Conservation (phyloP, 306 rosid genomes). For the Medicago lupulina region DNA sequence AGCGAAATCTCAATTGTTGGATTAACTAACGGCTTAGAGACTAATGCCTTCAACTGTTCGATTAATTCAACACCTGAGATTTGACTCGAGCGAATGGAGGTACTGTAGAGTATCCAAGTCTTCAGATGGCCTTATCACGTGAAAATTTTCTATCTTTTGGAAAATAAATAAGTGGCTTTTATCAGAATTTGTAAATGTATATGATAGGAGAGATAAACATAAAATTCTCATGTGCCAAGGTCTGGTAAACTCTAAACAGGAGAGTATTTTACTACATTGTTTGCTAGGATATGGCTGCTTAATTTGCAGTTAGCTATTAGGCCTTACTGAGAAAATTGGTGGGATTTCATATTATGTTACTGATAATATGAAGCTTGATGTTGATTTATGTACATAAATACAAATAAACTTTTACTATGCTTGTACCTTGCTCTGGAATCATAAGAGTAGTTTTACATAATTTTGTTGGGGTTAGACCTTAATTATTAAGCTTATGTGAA, state of each 20-base stretch:
- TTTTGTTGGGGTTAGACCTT: not conserved
- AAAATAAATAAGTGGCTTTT: not conserved
- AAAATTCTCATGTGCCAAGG: not conserved
- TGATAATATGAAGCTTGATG: conserved; percentile 6
- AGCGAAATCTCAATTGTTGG: not conserved
- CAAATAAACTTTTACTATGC: conserved; percentile 1
- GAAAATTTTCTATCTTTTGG: not conserved
- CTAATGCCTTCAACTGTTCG: not conserved
- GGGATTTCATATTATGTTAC: not conserved
- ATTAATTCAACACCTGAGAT: not conserved
- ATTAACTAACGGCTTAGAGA: not conserved
- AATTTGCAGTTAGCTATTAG: conserved; percentile 19
- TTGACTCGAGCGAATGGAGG: not conserved
- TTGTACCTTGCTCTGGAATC: not conserved
- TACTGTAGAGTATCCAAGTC: not conserved
- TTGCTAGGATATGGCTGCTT: conserved; percentile 20
- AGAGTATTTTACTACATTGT: not conserved
- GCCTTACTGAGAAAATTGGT: conserved; percentile 7
- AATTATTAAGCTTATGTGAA: not conserved
- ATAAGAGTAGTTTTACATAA: not conserved
- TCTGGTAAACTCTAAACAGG: not conserved
- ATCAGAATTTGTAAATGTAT: not conserved
- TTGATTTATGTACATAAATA: conserved; percentile 42
- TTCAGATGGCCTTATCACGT: not conserved
- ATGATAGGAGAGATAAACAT: not conserved